A percentile compares a stretch with the other conserved stretches of the same genome.
phyloP scores from a whole-genome alignment of 139 green algal species.

The Auxenochlorella pyrenoidosa region DNA sequence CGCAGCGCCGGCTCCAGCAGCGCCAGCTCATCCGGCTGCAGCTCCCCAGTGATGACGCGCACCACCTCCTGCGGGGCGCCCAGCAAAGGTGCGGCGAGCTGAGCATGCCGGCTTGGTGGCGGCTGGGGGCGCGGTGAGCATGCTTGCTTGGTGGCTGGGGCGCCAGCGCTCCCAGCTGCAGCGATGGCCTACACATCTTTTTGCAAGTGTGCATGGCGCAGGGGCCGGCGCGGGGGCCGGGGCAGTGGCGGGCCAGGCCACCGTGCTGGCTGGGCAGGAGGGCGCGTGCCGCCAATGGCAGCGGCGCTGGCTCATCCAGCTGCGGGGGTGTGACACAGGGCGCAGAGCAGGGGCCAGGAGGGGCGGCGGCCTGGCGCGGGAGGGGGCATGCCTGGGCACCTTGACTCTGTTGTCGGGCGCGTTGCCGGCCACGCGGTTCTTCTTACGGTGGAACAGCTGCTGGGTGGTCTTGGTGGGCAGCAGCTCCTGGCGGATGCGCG shows the following conservation, averaged over 20 bases:
- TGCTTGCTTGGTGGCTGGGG: too few species aligned
- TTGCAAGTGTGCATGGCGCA: too few species aligned
- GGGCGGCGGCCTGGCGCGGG: too few species aligned
- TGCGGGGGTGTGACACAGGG: neutral
- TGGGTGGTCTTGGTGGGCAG: slow-evolving; percentile 32
- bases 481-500: slow-evolving; percentile 36
- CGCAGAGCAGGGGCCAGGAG: neutral
- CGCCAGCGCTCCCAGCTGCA: too few species aligned
- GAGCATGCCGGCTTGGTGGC: too few species aligned
- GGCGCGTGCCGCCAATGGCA: too few species aligned
- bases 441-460: slow-evolving; percentile 43
- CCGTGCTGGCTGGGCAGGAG: neutral
- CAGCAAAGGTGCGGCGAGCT: too few species aligned
- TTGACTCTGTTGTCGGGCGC: slow-evolving; percentile 33
- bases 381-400: slow-evolving; percentile 8
- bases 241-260: too few species aligned
- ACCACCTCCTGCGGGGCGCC: slow-evolving; percentile 37
- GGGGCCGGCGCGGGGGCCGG: too few species aligned
- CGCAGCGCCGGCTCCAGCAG: slow-evolving; percentile 37
- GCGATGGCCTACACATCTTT: too few species aligned
- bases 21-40: slow-evolving; percentile 24
- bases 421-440: slow-evolving; percentile 35
- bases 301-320: neutral
- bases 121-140: too few species aligned
- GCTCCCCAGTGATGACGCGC: slow-evolving; percentile 16